Evolutionary conservation across 352 stramenopile genomes (phyloP).

Genomic region (Thraustochytrium sp.): DNA sequence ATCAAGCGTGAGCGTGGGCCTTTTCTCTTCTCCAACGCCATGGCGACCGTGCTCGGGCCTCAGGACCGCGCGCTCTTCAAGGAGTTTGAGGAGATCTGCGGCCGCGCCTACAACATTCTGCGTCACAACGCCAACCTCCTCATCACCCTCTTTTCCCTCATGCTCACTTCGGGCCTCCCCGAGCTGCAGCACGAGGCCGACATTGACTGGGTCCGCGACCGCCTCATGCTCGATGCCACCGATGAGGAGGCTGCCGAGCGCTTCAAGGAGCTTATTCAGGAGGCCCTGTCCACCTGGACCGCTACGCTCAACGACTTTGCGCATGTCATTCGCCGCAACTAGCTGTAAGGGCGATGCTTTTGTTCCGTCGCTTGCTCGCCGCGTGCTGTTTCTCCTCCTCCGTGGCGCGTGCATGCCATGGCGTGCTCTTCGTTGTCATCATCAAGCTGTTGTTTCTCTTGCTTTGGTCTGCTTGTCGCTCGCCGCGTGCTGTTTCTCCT

Average conservation of each 20-base stretch:
- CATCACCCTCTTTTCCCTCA: constrained; percentile 55
- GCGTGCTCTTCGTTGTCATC: neutral
- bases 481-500: too few species aligned
- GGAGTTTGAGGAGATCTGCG: constrained; percentile 58
- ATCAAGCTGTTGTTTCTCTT: too few species aligned
- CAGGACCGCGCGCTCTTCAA: constrained; percentile 67
- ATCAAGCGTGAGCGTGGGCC: constrained; percentile 77
- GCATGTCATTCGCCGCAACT: constrained; percentile 29
- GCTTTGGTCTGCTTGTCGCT: too few species aligned
- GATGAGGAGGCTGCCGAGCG: constrained; percentile 49
- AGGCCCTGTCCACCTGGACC: neutral
- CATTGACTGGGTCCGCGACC: constrained; percentile 51
- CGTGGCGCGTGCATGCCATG: neutral
- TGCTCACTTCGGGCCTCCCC: constrained; percentile 52
- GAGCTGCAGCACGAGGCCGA: constrained; percentile 52
- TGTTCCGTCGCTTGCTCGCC: neutral
- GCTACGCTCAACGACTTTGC: constrained; percentile 46
- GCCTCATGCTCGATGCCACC: constrained; percentile 46
- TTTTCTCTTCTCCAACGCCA: constrained; percentile 84
- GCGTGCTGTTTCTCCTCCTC: neutral
- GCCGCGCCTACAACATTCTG: constrained; percentile 52
- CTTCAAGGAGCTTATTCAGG: constrained; percentile 51
- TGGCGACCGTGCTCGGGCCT: constrained; percentile 73
- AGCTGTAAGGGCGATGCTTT: neutral
- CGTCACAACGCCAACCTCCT: constrained; percentile 49